Base-by-base conservation (phyloP, 2,329 filamentous ascomycete genomes). In the Talaromyces sp. region DNA sequence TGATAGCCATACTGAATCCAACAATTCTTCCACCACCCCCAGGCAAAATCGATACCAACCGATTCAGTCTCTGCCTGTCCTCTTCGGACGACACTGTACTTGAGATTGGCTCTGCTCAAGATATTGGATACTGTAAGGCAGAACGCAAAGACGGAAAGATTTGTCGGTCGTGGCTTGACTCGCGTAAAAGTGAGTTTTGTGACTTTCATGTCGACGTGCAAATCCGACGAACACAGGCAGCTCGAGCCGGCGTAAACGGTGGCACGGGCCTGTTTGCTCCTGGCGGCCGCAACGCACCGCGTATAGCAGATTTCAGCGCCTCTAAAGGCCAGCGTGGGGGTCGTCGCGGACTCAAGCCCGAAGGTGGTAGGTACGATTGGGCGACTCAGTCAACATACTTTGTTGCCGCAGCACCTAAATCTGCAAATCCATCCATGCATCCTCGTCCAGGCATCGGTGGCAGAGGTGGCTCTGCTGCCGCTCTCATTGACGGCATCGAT, bases 1-100 rank as follows among this genome's bases (percentile, higher is more conserved):
- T 97, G 1, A 80, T 99, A 57, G 94, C 93, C 5, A 89, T 99
- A 25, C 80, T 99, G 31, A 99, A 99, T 68, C 94, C 94, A 1
- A 85, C 80, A 17, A 88, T 97, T 65, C 89, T 99, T 85, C 91
- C 93, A 2, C 93, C 93, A 0, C 88, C 89, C 0, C 84, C 84
- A 1, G 84, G 86, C 19, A 86, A 85, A 60, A 80, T 84, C 15
- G 89, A 92, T 62, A 93, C 89, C 0, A 91, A 91, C 25, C 84
- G 85, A 33, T 99, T 97, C 75, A 90, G 87, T 52, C 79, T 99
- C 4, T 89, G 91, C 13, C 83, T 99, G 62, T 89, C 88, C 60
- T 93, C 89, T 48, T 91, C 89, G 36, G 89, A 88, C 35, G 94
- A 99, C 68, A 93, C 87, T 0, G 85, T 99, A 36, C 83, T 99